Percentiles rank a stretch among this genome's conserved stretches.
Evolutionary conservation across 2,329 filamentous ascomycete species (phyloP).

Genomic region (Aspergillus luchuensis): DNA sequence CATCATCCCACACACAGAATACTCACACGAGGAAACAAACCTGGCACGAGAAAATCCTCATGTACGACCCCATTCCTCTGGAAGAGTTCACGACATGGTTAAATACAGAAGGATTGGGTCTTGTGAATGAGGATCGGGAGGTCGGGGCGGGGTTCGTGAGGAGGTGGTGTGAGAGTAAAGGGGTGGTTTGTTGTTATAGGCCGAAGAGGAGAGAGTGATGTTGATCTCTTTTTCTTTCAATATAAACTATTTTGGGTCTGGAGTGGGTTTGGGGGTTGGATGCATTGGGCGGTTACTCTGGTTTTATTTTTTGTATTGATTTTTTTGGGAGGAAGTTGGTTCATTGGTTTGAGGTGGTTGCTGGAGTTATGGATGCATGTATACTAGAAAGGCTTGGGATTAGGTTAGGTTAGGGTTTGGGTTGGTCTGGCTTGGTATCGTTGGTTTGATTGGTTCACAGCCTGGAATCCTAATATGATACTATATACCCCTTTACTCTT

Average conservation of each 20-base stretch:
- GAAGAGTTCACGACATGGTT: slow-evolving; percentile 85
- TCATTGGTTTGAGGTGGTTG: neutral
- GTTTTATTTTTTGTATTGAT: neutral
- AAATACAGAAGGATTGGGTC: slow-evolving; percentile 68
- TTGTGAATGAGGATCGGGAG: slow-evolving; percentile 66
- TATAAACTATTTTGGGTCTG: no score
- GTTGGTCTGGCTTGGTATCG: no score
- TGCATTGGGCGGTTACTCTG: neutral
- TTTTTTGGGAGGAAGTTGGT: neutral
- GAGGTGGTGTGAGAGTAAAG: slow-evolving; percentile 85
- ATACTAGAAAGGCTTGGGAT: neutral
- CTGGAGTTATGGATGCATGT: neutral
- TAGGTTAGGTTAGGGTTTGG: neutral
- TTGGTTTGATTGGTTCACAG: no score
- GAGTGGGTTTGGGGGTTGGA: no score
- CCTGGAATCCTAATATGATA: no score
- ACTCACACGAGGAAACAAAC: slow-evolving; percentile 43
- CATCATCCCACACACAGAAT: slow-evolving; percentile 36
- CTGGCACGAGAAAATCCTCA: slow-evolving; percentile 90
- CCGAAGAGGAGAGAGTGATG: neutral
- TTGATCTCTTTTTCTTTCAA: no score
- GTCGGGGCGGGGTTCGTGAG: slow-evolving; percentile 69
- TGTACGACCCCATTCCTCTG: slow-evolving; percentile 87
- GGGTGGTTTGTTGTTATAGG: slow-evolving; percentile 74
- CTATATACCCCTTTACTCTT: no score